Conservation (phyloP, 2,329 filamentous ascomycete genomes). For the Pseudocercospora cruenta region DNA sequence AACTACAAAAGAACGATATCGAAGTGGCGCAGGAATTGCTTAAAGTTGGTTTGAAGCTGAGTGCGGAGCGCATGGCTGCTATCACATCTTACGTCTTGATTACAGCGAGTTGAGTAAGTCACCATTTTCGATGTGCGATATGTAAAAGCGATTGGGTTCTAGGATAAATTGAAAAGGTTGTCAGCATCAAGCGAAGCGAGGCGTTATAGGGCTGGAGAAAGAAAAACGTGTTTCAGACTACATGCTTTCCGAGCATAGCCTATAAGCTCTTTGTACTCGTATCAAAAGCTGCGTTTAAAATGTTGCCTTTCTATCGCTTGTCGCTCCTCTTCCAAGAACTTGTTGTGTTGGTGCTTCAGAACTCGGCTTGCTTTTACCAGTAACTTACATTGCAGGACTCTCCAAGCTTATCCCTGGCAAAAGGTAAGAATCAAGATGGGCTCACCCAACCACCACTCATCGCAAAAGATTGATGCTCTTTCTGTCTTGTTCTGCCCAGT, state of each 20-base stretch:
- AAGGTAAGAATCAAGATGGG: background rate
- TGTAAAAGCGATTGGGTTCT: background rate
- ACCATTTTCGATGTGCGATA: background rate
- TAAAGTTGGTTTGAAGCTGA: conserved; percentile 87
- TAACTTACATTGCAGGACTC: background rate
- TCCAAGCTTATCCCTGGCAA: background rate
- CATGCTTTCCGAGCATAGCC: background rate
- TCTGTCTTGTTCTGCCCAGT: no score
- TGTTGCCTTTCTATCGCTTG: background rate
- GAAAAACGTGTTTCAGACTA: background rate
- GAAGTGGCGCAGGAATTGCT: conserved; percentile 83
- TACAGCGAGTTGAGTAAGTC: conserved; percentile 39
- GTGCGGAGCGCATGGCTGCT: conserved; percentile 85
- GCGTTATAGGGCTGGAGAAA: background rate
- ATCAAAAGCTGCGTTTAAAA: background rate
- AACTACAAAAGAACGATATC: conserved; percentile 70
- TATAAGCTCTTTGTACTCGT: background rate
- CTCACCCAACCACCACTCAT: background rate
- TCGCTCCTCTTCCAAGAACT: background rate
- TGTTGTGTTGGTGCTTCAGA: background rate
- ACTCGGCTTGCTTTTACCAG: background rate
- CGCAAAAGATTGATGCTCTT: background rate
- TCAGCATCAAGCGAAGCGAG: background rate
- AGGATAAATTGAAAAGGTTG: background rate
- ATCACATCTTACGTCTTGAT: conserved; percentile 58